Percentiles rank a stretch among this genome's conserved stretches.
phyloP scores from a whole-genome alignment of 345 rosid species.

The Gossypium bickii region DNA sequence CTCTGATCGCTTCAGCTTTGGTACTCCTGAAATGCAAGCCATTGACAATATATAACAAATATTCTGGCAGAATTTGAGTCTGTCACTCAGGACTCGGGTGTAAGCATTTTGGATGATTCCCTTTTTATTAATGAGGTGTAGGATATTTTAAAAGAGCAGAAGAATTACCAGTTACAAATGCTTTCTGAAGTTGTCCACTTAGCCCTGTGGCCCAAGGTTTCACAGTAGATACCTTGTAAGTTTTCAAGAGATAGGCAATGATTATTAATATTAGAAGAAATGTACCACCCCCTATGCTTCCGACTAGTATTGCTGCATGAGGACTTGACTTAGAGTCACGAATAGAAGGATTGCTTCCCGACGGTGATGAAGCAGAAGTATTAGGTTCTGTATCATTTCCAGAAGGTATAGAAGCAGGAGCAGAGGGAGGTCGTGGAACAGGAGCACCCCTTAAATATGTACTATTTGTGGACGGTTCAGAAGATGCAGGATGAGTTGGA shows the following conservation, averaged over 20 bases:
- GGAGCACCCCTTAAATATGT: conserved; percentile 3
- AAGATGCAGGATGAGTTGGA: conserved; percentile 9
- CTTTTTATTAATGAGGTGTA: too few relatives aligned
- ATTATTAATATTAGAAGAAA: conserved; percentile 32
- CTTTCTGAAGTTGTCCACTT: conserved; percentile 92
- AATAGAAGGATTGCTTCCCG: not conserved
- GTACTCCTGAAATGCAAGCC: conserved; percentile 62
- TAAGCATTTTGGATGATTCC: too few relatives aligned
- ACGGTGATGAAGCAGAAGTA: not conserved
- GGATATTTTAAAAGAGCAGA: not conserved
- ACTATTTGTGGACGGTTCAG: not conserved
- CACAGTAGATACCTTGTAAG: conserved; percentile 53
- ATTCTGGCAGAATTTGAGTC: not conserved
- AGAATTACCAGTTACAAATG: conserved; percentile 67
- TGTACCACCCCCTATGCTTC: conserved; percentile 32
- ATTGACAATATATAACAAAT: not conserved
- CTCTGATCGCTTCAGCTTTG: conserved; percentile 76
- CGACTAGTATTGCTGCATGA: conserved; percentile 25
- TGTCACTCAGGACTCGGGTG: too few relatives aligned
- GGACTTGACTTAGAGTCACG: conserved; percentile 11
- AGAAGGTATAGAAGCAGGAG: conserved; percentile 5
- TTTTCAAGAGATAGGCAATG: conserved; percentile 34
- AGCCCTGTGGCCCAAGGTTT: conserved; percentile 93
- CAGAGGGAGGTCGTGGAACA: conserved; percentile 15
- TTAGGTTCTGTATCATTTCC: not conserved